Conservation (phyloP, 164 flowering plant genomes). For the Liquidambar formosana region DNA sequence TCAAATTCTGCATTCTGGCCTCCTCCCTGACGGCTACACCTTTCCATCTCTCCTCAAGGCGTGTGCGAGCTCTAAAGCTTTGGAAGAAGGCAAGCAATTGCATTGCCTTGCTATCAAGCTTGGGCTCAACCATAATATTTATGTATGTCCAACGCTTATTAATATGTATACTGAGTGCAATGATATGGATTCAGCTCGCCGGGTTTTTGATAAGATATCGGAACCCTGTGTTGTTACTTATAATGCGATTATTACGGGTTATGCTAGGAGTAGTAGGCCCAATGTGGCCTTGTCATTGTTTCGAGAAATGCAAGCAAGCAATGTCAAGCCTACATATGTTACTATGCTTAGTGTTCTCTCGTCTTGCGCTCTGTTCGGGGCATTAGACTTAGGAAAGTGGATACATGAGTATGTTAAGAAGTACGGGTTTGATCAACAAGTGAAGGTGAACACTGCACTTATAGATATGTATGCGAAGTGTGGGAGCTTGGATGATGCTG, state of each 20-base stretch:
- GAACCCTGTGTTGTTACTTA: slow-evolving; percentile 58
- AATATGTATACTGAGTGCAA: slow-evolving; percentile 58
- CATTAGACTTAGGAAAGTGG: slow-evolving; percentile 71
- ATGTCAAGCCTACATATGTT: slow-evolving; percentile 56
- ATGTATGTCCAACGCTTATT: slow-evolving; percentile 56
- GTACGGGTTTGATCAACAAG: slow-evolving; percentile 44
- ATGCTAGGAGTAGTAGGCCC: slow-evolving; percentile 52
- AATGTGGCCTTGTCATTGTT: slow-evolving; percentile 67
- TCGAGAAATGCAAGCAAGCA: slow-evolving; percentile 51
- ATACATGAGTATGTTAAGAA: slow-evolving; percentile 62
- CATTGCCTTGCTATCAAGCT: slow-evolving; percentile 53
- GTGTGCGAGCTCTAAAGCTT: slow-evolving; percentile 46
- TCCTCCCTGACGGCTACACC: slow-evolving; percentile 58
- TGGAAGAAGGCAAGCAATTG: slow-evolving; percentile 61
- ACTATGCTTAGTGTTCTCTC: slow-evolving; percentile 64
- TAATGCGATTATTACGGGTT: slow-evolving; percentile 61
- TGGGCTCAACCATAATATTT: slow-evolving; percentile 38
- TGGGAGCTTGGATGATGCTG: slow-evolving; percentile 71
- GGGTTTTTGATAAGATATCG: slow-evolving; percentile 45
- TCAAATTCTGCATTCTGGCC: slow-evolving; percentile 27
- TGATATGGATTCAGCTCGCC: slow-evolving; percentile 42
- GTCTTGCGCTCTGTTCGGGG: slow-evolving; percentile 63
- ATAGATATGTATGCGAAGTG: slow-evolving; percentile 80
- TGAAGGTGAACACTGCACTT: slow-evolving; percentile 73
- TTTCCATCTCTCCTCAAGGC: slow-evolving; percentile 72